Evolutionary conservation across 2,329 filamentous ascomycete genomes (phyloP).

Genomic region (Daldinia sp.): DNA sequence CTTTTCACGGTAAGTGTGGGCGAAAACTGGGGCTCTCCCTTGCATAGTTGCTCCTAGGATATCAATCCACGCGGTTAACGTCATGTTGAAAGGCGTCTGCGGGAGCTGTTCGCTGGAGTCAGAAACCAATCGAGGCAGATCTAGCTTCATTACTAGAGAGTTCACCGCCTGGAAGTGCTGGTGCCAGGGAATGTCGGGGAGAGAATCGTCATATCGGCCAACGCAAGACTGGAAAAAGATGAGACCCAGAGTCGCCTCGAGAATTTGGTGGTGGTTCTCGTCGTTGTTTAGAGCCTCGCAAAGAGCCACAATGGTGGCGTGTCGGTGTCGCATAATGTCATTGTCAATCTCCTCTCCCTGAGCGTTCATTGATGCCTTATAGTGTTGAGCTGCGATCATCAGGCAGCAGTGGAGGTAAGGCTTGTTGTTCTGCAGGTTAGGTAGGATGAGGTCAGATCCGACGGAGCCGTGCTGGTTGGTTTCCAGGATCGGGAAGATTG

Average conservation of each 20-base stretch:
- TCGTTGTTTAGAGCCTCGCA: constrained; percentile 84
- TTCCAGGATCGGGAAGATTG: constrained; percentile 92
- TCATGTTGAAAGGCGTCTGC: constrained; percentile 93
- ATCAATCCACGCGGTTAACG: constrained; percentile 92
- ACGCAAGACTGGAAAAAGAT: constrained; percentile 97
- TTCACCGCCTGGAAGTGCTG: constrained; percentile 94
- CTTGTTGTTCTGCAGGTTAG: constrained; percentile 88
- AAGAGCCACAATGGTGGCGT: constrained; percentile 83
- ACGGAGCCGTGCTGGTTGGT: constrained; percentile 86
- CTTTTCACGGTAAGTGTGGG: constrained; percentile 95
- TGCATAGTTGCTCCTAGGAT: constrained; percentile 95
- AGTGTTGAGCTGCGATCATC: constrained; percentile 90
- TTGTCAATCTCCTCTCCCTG: constrained; percentile 79
- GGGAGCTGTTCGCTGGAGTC: constrained; percentile 65
- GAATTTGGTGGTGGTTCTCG: constrained; percentile 83
- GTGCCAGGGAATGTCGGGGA: constrained; percentile 95
- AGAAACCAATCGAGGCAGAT: constrained; percentile 74
- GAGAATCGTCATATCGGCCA: constrained; percentile 81
- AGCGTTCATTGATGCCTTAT: constrained; percentile 77
- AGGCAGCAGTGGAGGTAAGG: constrained; percentile 95
- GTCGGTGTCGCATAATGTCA: constrained; percentile 92
- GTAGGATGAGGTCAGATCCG: constrained; percentile 82
- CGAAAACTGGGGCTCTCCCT: constrained; percentile 84
- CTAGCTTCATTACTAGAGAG: constrained; percentile 84
- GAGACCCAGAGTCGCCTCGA: constrained; percentile 92